Evolutionary conservation across 2,329 filamentous ascomycete genomes (phyloP).

Genomic region (Penicillium sp.): DNA sequence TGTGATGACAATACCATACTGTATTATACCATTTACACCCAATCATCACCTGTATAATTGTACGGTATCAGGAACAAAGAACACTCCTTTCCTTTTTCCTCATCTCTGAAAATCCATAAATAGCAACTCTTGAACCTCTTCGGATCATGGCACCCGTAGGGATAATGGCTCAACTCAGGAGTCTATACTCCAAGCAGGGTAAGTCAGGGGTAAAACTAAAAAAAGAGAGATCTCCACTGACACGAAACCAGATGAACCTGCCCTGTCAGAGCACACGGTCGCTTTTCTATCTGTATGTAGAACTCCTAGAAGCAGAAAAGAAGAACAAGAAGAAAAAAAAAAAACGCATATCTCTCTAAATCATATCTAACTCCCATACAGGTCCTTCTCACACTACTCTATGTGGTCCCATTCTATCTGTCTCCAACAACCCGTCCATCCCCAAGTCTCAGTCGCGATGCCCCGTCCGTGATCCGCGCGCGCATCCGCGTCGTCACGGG

Average conservation of each 20-base stretch:
- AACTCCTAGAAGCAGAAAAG: constrained; percentile 1
- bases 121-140: neutral
- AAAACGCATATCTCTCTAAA: neutral
- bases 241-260: constrained; percentile 33
- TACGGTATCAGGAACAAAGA: constrained; percentile 14
- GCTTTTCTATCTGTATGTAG: constrained; percentile 41
- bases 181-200: constrained; percentile 36
- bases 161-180: constrained; percentile 33
- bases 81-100: neutral
- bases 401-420: constrained; percentile 88
- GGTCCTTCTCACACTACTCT: constrained; percentile 81
- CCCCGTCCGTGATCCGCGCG: constrained; percentile 82
- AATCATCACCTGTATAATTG: neutral
- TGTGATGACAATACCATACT: constrained; percentile 3
- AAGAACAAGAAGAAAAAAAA: neutral
- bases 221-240: constrained; percentile 12
- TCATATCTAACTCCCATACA: constrained; percentile 31
- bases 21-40: constrained; percentile 1
- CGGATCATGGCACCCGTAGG: constrained; percentile 35
- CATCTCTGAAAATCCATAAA: neutral
- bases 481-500: constrained; percentile 76
- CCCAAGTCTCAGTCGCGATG: constrained; percentile 74
- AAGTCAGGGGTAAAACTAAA: constrained; percentile 4
- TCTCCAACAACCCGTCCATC: constrained; percentile 77
- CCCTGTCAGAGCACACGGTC: constrained; percentile 37